phyloP scores from a whole-genome alignment of 2,329 filamentous ascomycete genomes.

The Nemania abortiva region DNA sequence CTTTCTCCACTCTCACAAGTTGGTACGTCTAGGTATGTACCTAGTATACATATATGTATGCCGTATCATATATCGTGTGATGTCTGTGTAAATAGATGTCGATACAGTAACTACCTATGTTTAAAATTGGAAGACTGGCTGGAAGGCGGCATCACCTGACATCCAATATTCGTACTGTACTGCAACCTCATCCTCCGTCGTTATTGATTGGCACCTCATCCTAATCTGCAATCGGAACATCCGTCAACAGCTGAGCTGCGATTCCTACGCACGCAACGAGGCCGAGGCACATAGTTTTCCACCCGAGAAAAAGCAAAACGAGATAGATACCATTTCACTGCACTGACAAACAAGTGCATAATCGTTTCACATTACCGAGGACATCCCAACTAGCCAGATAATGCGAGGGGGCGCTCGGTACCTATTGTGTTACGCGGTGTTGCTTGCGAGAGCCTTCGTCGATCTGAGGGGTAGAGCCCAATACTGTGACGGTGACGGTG shows the following conservation, averaged over 20 bases:
- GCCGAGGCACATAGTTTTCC: neutral
- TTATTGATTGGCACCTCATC: conserved; percentile 11
- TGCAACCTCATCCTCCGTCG: conserved; percentile 15
- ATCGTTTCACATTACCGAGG: conserved; percentile 22
- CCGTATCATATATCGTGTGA: neutral
- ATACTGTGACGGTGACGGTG: neutral
- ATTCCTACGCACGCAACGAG: neutral
- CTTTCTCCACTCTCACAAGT: conserved; percentile 10
- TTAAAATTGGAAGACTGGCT: conserved; percentile 3
- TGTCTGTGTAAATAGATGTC: neutral
- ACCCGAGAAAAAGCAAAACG: no score
- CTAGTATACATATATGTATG: neutral
- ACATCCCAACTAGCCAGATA: neutral
- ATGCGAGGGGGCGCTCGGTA: neutral
- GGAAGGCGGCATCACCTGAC: neutral
- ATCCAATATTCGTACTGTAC: conserved; percentile 8
- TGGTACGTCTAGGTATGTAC: neutral
- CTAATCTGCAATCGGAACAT: conserved; percentile 14
- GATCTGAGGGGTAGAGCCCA: neutral
- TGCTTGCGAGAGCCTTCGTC: neutral
- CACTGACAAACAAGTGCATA: conserved; percentile 4
- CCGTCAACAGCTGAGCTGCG: conserved; percentile 2
- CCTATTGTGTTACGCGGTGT: neutral
- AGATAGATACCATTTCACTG: neutral
- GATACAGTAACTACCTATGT: neutral